phyloP scores from a whole-genome alignment of 805 yeast species.

The Wickerhamiella kurtzmanii region DNA sequence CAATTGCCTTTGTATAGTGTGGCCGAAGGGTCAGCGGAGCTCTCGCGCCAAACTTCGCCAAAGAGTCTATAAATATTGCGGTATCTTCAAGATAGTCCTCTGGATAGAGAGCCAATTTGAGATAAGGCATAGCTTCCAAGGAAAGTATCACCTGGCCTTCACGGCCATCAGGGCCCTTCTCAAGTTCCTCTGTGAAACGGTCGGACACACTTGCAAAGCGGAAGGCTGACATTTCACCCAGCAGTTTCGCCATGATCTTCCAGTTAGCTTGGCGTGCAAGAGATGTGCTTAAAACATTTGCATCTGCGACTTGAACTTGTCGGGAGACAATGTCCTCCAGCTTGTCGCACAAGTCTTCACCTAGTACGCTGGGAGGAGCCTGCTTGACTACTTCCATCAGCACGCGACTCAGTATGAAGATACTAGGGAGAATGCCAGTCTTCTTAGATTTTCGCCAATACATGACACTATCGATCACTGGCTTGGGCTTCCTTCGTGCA shows the following conservation, averaged over 20 bases:
- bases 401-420: constrained; percentile 80
- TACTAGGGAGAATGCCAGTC: constrained; percentile 57
- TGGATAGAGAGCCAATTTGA: constrained; percentile 69
- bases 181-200: constrained; percentile 82
- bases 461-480: constrained; percentile 95
- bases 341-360: constrained; percentile 67
- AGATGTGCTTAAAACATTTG: constrained; percentile 49
- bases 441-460: constrained; percentile 93
- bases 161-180: constrained; percentile 43
- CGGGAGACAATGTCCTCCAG: constrained; percentile 88
- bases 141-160: constrained; percentile 58
- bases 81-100: constrained; percentile 83
- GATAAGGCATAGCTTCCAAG: constrained; percentile 83
- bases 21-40: constrained; percentile 49
- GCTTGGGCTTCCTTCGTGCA: constrained; percentile 80
- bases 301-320: constrained; percentile 79
- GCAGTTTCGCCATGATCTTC: constrained; percentile 75
- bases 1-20: constrained; percentile 77
- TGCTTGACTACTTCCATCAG: constrained; percentile 85
- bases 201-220: constrained; percentile 83
- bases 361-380: constrained; percentile 57
- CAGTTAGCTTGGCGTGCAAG: constrained; percentile 81
- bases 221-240: constrained; percentile 82
- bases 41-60: constrained; percentile 66
- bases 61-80: constrained; percentile 75